Evolutionary conservation across 2,329 filamentous ascomycete genomes (phyloP).

Genomic region (Cercospora sesami): DNA sequence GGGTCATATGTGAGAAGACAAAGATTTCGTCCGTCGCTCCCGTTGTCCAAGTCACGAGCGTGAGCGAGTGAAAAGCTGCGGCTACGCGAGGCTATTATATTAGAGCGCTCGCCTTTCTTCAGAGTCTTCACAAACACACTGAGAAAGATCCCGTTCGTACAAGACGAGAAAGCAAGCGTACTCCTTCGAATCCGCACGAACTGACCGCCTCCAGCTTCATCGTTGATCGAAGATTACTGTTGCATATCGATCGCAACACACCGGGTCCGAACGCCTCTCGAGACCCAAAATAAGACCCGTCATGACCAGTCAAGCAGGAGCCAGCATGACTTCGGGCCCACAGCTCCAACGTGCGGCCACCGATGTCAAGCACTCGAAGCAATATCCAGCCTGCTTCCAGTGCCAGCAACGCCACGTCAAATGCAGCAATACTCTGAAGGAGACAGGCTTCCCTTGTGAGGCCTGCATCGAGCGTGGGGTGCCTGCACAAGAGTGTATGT

Average conservation of each 20-base stretch:
- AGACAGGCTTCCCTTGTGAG: constrained; percentile 6
- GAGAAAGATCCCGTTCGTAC: background rate
- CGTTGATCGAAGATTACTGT: background rate
- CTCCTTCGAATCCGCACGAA: background rate
- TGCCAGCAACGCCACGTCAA: background rate
- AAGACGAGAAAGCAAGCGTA: background rate
- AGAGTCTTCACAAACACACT: background rate
- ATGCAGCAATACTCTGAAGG: background rate
- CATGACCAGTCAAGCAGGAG: background rate
- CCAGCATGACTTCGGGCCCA: background rate
- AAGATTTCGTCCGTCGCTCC: background rate
- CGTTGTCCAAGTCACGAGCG: background rate
- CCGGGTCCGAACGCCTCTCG: background rate
- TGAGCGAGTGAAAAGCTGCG: background rate
- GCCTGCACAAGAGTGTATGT: background rate
- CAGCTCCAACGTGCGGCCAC: background rate
- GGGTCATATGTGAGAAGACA: background rate
- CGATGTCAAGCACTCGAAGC: background rate
- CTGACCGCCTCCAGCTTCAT: background rate
- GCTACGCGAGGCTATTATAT: background rate
- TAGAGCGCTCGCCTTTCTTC: background rate
- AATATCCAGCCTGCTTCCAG: background rate
- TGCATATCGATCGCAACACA: background rate
- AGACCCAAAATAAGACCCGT: background rate
- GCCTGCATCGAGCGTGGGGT: background rate